Percentiles rank a stretch among this genome's conserved stretches.
These are phyloP conservation scores for Pterulicium gracile DNA, from an alignment of 1,284 basidiomycete genomes.

Conservation along the genomic window DNA sequence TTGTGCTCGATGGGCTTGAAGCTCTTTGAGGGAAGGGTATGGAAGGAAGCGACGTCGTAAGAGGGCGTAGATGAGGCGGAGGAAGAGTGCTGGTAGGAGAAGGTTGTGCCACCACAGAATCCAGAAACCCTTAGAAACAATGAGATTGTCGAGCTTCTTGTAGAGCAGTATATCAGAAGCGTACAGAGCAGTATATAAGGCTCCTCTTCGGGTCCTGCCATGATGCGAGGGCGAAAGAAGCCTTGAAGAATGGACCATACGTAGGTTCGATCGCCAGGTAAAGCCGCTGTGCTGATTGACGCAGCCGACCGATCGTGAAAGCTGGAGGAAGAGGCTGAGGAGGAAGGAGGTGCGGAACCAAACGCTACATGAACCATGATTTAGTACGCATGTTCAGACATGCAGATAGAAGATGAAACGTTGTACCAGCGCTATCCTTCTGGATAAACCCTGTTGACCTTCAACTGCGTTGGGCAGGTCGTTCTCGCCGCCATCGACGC, in stretches of 20 bases:
- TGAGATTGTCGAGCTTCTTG: too few species aligned
- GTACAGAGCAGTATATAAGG: constrained; percentile 36
- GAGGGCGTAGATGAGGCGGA: constrained; percentile 37
- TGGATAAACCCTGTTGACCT: neutral
- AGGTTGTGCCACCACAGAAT: constrained; percentile 49
- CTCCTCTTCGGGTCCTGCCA: constrained; percentile 44
- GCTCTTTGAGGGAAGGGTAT: constrained; percentile 43
- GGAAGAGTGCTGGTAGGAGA: constrained; percentile 38
- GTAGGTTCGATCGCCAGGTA: constrained; percentile 41
- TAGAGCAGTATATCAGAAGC: too few species aligned
- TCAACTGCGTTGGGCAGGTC: neutral
- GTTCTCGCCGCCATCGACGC: too few species aligned
- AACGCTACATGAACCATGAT: too few species aligned
- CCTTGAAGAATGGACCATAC: constrained; percentile 33
- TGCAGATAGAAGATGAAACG: neutral
- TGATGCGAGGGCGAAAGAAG: constrained; percentile 33
- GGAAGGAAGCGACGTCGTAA: constrained; percentile 37
- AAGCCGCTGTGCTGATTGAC: constrained; percentile 40
- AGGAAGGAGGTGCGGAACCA: constrained; percentile 16
- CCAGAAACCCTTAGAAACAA: constrained; percentile 51
- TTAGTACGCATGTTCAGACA: too few species aligned
- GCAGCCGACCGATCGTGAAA: constrained; percentile 44
- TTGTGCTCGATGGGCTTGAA: constrained; percentile 38
- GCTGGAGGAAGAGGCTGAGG: constrained; percentile 24
- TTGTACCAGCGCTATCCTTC: neutral